These are phyloP conservation scores for Boletus rubescentipes DNA, from an alignment of 768 basidiomycete species.

Conservation along the genomic window DNA sequence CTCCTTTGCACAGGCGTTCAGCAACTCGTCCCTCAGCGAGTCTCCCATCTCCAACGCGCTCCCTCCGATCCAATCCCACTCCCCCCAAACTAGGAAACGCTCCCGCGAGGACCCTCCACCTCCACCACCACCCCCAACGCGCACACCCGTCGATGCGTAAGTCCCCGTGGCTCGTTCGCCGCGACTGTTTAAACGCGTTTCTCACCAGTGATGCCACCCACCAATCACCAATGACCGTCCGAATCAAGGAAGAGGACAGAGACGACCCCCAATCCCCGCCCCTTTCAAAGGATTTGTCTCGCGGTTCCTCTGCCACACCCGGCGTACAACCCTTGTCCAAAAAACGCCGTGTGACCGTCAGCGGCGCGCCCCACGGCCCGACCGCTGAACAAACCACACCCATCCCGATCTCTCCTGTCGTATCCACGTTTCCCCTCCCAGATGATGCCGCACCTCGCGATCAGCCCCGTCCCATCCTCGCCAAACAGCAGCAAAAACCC, in stretches of 20 bases:
- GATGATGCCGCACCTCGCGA: conserved; percentile 54
- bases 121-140: conserved; percentile 20
- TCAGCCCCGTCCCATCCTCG: conserved; percentile 47
- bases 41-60: conserved; percentile 56
- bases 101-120: conserved; percentile 37
- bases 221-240: conserved; percentile 45
- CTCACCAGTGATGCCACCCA: conserved; percentile 34
- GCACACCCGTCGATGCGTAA: conserved; percentile 41
- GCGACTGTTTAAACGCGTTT: conserved; percentile 12
- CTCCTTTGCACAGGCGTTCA: conserved; percentile 78
- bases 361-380: conserved; percentile 40
- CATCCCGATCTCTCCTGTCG: conserved; percentile 64
- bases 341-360: conserved; percentile 71
- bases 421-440: conserved; percentile 57
- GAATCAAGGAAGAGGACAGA: conserved; percentile 66
- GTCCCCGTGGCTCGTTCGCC: conserved; percentile 22
- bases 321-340: conserved; percentile 45
- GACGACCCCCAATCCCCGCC: conserved; percentile 44
- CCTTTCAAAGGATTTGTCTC: conserved; percentile 6
- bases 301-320: conserved; percentile 38
- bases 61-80: conserved; percentile 60
- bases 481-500: conserved; percentile 72
- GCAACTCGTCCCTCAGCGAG: conserved; percentile 50
- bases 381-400: conserved; percentile 46
- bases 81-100: conserved; percentile 43